phyloP scores from a whole-genome alignment of 768 basidiomycete genomes.

The Chalciporus chontae region DNA sequence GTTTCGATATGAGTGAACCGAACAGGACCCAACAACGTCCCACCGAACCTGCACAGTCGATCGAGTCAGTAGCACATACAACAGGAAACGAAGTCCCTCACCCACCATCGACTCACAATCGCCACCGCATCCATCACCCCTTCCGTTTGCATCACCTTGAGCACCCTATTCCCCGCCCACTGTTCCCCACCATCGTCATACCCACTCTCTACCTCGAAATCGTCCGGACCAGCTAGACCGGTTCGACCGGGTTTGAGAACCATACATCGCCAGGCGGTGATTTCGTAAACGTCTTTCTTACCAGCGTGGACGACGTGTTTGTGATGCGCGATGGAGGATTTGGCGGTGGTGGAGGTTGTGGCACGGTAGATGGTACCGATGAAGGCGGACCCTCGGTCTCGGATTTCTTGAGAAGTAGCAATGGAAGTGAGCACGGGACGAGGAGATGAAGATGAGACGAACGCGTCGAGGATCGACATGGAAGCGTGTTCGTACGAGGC shows the following conservation, averaged over 20 bases:
- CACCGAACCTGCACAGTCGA: constrained; percentile 61
- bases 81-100: constrained; percentile 5
- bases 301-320: constrained; percentile 54
- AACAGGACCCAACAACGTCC: constrained; percentile 72
- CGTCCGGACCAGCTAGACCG: constrained; percentile 69
- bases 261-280: constrained; percentile 80
- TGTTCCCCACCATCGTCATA: constrained; percentile 77
- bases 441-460: constrained; percentile 39
- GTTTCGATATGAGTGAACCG: constrained; percentile 77
- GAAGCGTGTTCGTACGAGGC: too few species aligned
- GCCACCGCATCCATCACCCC: constrained; percentile 76
- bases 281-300: constrained; percentile 63
- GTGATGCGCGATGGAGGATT: constrained; percentile 19
- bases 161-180: constrained; percentile 60
- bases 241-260: constrained; percentile 57
- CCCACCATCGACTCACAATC: constrained; percentile 74
- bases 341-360: constrained; percentile 30
- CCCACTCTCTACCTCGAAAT: constrained; percentile 64
- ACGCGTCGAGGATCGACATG: constrained; percentile 49
- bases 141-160: constrained; percentile 66
- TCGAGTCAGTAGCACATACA: background rate
- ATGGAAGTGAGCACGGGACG: constrained; percentile 37
- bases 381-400: constrained; percentile 73
- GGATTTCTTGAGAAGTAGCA: constrained; percentile 67
- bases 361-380: constrained; percentile 60